Percentiles rank a stretch among this genome's conserved stretches.
Evolutionary conservation across 495 filamentous ascomycete species (phyloP).

Genomic region (Neurospora intermedia): DNA sequence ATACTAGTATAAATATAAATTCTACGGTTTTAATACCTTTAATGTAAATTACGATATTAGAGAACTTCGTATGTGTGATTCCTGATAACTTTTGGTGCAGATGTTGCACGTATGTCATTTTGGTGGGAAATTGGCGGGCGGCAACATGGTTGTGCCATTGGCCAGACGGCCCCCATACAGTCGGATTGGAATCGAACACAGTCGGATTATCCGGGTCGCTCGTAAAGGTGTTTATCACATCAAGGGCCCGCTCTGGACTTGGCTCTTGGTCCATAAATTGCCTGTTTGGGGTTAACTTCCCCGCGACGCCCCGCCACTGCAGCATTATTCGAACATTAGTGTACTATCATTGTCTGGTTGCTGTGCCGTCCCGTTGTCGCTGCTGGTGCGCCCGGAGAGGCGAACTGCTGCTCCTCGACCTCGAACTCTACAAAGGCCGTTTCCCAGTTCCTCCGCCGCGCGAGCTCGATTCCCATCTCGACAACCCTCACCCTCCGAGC

Average conservation of each 20-base stretch:
- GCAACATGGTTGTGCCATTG: no score
- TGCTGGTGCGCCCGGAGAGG: neutral
- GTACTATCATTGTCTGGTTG: neutral
- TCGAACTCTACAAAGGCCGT: neutral
- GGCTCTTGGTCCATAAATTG: neutral
- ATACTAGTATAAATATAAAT: no score
- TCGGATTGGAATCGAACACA: no score
- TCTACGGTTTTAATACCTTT: no score
- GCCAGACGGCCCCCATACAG: no score
- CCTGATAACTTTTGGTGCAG: no score
- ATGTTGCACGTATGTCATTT: no score
- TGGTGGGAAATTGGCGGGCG: no score
- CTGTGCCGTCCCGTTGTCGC: neutral
- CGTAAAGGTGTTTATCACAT: neutral
- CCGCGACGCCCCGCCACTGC: neutral
- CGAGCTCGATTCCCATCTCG: neutral
- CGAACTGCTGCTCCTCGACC: neutral
- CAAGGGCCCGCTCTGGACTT: neutral
- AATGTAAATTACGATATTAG: no score
- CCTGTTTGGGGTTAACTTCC: neutral
- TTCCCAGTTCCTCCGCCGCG: neutral
- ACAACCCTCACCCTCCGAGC: neutral
- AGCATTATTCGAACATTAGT: neutral
- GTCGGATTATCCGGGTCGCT: neutral
- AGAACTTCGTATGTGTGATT: no score